These are phyloP conservation scores for Glarea lozoyensis DNA, from an alignment of 495 filamentous ascomycete species.

Conservation along the genomic window DNA sequence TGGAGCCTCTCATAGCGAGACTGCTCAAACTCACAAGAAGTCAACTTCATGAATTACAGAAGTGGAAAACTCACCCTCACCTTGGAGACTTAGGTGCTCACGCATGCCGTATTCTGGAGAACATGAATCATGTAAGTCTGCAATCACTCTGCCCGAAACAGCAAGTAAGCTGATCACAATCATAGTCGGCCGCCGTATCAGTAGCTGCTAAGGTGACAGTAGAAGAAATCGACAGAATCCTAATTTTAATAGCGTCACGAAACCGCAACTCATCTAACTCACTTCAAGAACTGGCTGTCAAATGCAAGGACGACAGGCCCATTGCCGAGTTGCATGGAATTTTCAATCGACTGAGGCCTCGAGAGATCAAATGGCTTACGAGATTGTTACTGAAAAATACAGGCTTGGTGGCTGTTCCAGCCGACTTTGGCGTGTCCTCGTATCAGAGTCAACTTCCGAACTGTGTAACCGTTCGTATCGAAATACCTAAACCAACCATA, in stretches of 20 bases:
- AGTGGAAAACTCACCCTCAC: conserved; percentile 45
- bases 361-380: conserved; percentile 85
- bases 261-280: conserved; percentile 60
- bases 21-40: conserved; percentile 51
- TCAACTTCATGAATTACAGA: conserved; percentile 49
- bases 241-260: conserved; percentile 54
- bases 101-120: conserved; percentile 55
- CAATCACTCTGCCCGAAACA: conserved; percentile 4
- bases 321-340: conserved; percentile 42
- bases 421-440: conserved; percentile 30
- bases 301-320: conserved; percentile 24
- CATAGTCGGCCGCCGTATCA: conserved; percentile 7
- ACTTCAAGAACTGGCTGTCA: conserved; percentile 40
- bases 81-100: conserved; percentile 60
- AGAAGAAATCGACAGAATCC: conserved; percentile 62
- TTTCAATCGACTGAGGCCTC: conserved; percentile 51
- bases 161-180: conserved; percentile 19
- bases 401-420: conserved; percentile 45
- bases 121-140: conserved; percentile 40
- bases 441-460: conserved; percentile 8
- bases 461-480: conserved; percentile 9
- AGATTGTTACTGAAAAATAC: conserved; percentile 73
- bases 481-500: conserved; percentile 2
- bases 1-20: conserved; percentile 56
- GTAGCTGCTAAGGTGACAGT: conserved; percentile 43